These are phyloP conservation scores for Pestalotiopsis sp. DNA, from an alignment of 2,329 filamentous ascomycete genomes.

Conservation along the genomic window DNA sequence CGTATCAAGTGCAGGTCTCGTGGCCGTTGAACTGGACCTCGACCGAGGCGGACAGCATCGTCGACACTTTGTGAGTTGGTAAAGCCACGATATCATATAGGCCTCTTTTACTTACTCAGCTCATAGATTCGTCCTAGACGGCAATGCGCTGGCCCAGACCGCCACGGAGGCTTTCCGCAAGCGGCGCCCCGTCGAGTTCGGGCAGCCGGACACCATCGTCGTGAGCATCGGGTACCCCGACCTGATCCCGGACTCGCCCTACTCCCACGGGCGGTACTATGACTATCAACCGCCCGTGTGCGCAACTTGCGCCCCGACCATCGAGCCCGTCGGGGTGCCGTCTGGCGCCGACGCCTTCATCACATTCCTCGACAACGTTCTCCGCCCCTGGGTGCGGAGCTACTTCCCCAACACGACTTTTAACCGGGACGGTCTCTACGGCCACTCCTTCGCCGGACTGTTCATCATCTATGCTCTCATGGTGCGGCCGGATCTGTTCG, in stretches of 20 bases:
- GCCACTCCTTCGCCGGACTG: conserved; percentile 3
- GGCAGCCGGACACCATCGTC: conserved; percentile 24
- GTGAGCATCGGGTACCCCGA: conserved; percentile 27
- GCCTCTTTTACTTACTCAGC: background rate
- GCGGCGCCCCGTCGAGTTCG: conserved; percentile 21
- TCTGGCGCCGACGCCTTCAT: conserved; percentile 5
- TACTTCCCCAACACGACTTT: background rate
- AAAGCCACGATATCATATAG: no score
- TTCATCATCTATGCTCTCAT: conserved; percentile 6
- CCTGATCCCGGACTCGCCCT: conserved; percentile 19
- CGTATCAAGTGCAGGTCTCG: conserved; percentile 17
- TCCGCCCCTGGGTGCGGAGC: background rate
- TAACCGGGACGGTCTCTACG: background rate
- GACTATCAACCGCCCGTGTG: conserved; percentile 17
- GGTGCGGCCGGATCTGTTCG: conserved; percentile 1
- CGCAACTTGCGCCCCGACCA: background rate
- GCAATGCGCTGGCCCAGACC: conserved; percentile 25
- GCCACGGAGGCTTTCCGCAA: conserved; percentile 26
- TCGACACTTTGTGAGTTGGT: background rate
- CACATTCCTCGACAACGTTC: background rate
- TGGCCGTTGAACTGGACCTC: conserved; percentile 18
- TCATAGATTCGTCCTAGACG: conserved; percentile 24
- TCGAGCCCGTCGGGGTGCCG: background rate
- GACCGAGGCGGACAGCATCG: conserved; percentile 2
- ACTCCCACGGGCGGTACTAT: conserved; percentile 21